Percentiles rank a stretch among this genome's conserved stretches.
Conservation (phyloP, 2,329 filamentous ascomycete genomes). For the Fusarium sp. region DNA sequence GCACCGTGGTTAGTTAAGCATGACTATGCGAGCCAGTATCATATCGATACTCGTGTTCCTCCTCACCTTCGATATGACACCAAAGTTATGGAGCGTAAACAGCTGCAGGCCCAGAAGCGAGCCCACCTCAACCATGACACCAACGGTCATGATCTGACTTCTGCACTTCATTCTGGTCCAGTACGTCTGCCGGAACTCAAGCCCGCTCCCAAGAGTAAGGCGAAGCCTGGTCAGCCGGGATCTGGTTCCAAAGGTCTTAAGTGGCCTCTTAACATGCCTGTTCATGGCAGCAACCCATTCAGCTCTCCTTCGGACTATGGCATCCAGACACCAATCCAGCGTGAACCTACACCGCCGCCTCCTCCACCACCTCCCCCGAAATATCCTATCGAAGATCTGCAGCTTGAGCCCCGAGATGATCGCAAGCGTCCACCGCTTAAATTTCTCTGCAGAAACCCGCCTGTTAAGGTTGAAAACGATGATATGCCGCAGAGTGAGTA, state of each 20-base stretch:
- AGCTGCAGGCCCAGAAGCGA: conserved; percentile 72
- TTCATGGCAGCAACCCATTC: conserved; percentile 56
- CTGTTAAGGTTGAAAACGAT: conserved; percentile 56
- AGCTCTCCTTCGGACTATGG: conserved; percentile 56
- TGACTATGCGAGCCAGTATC: conserved; percentile 82
- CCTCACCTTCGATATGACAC: conserved; percentile 83
- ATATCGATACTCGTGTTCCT: conserved; percentile 88
- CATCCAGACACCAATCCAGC: conserved; percentile 42
- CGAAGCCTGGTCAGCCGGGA: conserved; percentile 55
- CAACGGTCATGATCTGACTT: conserved; percentile 50
- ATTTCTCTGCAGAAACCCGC: conserved; percentile 76
- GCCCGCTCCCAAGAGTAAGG: conserved; percentile 75
- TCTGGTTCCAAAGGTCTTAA: conserved; percentile 55
- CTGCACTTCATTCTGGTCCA: conserved; percentile 53
- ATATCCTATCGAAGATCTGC: conserved; percentile 94
- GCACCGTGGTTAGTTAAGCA: conserved; percentile 95
- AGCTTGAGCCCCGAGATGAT: conserved; percentile 75
- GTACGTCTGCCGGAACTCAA: conserved; percentile 76
- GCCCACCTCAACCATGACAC: conserved; percentile 57
- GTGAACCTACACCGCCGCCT: conserved; percentile 61
- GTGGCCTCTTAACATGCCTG: conserved; percentile 45
- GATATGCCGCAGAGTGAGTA: conserved; percentile 20
- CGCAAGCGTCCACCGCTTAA: conserved; percentile 77
- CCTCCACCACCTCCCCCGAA: conserved; percentile 81
- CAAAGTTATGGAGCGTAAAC: conserved; percentile 80